Evolutionary conservation across 2,329 filamentous ascomycete genomes (phyloP), one percentile per base, ranked within the genome.

Genomic region (Cladosporium halotolerans): DNA sequence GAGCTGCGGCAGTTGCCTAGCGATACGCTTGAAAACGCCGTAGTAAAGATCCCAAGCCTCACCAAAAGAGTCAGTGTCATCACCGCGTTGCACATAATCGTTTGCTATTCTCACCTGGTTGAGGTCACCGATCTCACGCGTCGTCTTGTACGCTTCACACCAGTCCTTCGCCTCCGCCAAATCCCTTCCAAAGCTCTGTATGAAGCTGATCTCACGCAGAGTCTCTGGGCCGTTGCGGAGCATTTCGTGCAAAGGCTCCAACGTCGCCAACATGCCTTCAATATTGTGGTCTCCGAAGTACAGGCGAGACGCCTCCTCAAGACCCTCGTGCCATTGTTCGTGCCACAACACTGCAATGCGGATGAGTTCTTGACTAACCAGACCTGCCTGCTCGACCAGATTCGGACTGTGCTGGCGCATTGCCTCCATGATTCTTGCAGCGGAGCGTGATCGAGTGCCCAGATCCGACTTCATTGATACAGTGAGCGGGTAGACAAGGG

Each of bases 271-370:
- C 93, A 99, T 99, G 65, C 92, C 95, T 57, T 96, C 88, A 42
- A 97, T 93, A 69, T 99, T 96, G 65, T 95, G 87, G 64, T 97
- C 92, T 55, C 92, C 93, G 71, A 99, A 99, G 76, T 97, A 99
- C 14, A 99, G 77, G 50, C 93, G 83, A 32, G 90, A 96, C 1
- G 93, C 95, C 73, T 99, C 95, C 71, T 99, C 93, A 13, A 99
- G 78, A 28, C 88, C 95, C 71, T 99, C 95, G 61, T 99, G 93
- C 93, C 93, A 99, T 60, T 95, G 87, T 66, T 99, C 93, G 66
- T 99, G 93, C 95, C 95, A 99, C 19, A 99, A 72, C 2, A 99
- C 92, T 13, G 93, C 93, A 55, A 99, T 95, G 48, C 93, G 85
- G 66, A 99, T 97, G 53, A 99, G 82, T 69, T 99, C 95, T 65